phyloP scores from a whole-genome alignment of 352 stramenopile species.

The Aphanomyces invadans region DNA sequence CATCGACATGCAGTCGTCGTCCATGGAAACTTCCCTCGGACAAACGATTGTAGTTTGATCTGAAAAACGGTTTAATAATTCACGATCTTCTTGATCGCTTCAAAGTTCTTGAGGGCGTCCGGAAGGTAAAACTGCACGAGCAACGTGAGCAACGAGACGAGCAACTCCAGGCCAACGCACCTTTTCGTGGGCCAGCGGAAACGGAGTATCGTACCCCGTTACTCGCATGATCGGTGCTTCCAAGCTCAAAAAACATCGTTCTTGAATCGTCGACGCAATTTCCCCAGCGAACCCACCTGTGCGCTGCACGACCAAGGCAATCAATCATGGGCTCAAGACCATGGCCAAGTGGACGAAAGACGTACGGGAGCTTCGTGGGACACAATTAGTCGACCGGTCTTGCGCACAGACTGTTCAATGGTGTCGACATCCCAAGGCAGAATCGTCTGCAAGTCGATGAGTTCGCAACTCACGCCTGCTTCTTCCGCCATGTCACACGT shows the following conservation, averaged over 20 bases:
- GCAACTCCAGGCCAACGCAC: constrained; percentile 25
- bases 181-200: constrained; percentile 95
- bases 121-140: constrained; percentile 81
- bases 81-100: constrained; percentile 90
- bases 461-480: constrained; percentile 92
- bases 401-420: constrained; percentile 92
- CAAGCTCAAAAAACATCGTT: constrained; percentile 93
- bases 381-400: constrained; percentile 94
- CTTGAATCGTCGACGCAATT: constrained; percentile 90
- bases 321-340: not conserved
- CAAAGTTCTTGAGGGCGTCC: constrained; percentile 91
- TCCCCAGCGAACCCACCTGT: constrained; percentile 93
- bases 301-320: constrained; percentile 35
- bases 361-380: constrained; percentile 94
- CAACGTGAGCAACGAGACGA: constrained; percentile 1
- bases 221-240: constrained; percentile 93
- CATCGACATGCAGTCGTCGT: too few relatives aligned
- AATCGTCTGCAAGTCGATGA: constrained; percentile 98
- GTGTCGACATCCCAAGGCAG: constrained; percentile 95
- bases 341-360: constrained; percentile 21
- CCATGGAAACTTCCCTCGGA: too few relatives aligned
- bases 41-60: not conserved
- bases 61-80: constrained; percentile 51
- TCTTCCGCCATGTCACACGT: constrained; percentile 83
- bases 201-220: constrained; percentile 95